Conservation (phyloP, 768 basidiomycete species). For the Tulasnella sp. region DNA sequence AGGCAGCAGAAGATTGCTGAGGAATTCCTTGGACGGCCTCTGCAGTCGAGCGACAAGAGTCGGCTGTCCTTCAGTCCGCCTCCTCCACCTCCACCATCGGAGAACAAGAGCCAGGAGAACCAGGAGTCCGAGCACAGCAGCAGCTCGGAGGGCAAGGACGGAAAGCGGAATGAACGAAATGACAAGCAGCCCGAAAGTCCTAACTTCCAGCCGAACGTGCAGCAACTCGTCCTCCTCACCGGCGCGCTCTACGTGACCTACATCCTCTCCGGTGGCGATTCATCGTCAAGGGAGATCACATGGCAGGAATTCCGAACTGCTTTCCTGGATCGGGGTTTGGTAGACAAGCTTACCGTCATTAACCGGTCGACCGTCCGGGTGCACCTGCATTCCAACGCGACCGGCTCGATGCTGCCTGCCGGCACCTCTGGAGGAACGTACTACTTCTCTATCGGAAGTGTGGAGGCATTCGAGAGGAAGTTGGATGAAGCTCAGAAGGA, state of each 20-base stretch:
- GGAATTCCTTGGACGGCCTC: slow-evolving; percentile 18
- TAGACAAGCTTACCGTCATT: slow-evolving; percentile 88
- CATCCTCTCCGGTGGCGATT: slow-evolving; percentile 40
- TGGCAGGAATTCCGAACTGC: slow-evolving; percentile 99
- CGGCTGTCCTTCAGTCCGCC: slow-evolving; percentile 9
- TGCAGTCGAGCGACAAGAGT: slow-evolving; percentile 5
- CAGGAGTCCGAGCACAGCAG: slow-evolving; percentile 36
- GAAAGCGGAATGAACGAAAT: slow-evolving; percentile 41
- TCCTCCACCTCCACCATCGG: slow-evolving; percentile 5
- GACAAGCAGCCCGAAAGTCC: slow-evolving; percentile 34
- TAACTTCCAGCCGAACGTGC: slow-evolving; percentile 39
- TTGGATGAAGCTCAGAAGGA: slow-evolving; percentile 91
- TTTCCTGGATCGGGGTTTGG: slow-evolving; percentile 93
- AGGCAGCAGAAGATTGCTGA: slow-evolving; percentile 7
- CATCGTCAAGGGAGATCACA: slow-evolving; percentile 79
- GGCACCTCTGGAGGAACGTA: slow-evolving; percentile 58
- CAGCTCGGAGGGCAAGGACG: slow-evolving; percentile 35
- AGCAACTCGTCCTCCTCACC: slow-evolving; percentile 16
- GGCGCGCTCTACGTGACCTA: slow-evolving; percentile 52
- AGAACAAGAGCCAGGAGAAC: slow-evolving; percentile 25
- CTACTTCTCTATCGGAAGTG: slow-evolving; percentile 95
- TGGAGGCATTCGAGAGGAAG: slow-evolving; percentile 94
- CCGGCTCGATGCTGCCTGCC: slow-evolving; percentile 55
- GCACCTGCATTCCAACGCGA: slow-evolving; percentile 86
- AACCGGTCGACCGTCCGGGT: slow-evolving; percentile 89